Percentiles rank a stretch among this genome's conserved stretches.
phyloP scores from a whole-genome alignment of 2,329 filamentous ascomycete genomes.

The Fusarium burgessii region DNA sequence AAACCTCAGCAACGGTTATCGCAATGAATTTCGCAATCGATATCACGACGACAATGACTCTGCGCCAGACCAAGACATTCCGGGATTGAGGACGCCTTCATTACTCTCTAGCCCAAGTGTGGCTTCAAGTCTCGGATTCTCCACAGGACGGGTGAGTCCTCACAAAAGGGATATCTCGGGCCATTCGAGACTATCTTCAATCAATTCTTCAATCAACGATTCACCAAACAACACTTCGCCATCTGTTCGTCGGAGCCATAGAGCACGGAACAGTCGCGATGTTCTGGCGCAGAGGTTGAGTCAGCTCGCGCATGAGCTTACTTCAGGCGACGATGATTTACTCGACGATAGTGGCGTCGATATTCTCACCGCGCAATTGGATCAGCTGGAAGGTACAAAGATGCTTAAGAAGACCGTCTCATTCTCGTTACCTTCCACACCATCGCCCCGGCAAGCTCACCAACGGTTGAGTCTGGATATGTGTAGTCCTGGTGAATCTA shows the following conservation, averaged over 20 bases:
- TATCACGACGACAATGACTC: constrained; percentile 45
- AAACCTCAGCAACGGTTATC: constrained; percentile 32
- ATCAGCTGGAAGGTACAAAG: constrained; percentile 47
- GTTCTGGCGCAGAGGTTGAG: constrained; percentile 59
- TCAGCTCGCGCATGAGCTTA: constrained; percentile 55
- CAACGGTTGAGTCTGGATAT: constrained; percentile 44
- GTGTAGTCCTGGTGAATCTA: constrained; percentile 47
- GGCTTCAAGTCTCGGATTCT: constrained; percentile 50
- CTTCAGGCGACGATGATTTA: constrained; percentile 49
- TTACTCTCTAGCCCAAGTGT: constrained; percentile 51
- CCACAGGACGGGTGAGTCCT: constrained; percentile 49
- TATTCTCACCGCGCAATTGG: constrained; percentile 55
- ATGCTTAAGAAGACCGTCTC: constrained; percentile 40
- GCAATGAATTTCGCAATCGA: constrained; percentile 41
- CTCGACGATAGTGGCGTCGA: constrained; percentile 53
- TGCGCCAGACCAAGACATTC: constrained; percentile 35
- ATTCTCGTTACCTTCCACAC: constrained; percentile 37
- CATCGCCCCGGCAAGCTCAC: constrained; percentile 33
- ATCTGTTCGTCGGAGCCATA: constrained; percentile 32
- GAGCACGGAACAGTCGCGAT: constrained; percentile 45
- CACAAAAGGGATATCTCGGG: constrained; percentile 48
- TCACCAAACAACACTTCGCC: constrained; percentile 44
- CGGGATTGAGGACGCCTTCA: constrained; percentile 46
- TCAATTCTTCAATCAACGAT: constrained; percentile 39
- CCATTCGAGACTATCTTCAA: constrained; percentile 40